A percentile compares a stretch with the other conserved stretches of the same genome.
Evolutionary conservation across 257 asterid species (phyloP).

Genomic region (Solanum tarapatanum): DNA sequence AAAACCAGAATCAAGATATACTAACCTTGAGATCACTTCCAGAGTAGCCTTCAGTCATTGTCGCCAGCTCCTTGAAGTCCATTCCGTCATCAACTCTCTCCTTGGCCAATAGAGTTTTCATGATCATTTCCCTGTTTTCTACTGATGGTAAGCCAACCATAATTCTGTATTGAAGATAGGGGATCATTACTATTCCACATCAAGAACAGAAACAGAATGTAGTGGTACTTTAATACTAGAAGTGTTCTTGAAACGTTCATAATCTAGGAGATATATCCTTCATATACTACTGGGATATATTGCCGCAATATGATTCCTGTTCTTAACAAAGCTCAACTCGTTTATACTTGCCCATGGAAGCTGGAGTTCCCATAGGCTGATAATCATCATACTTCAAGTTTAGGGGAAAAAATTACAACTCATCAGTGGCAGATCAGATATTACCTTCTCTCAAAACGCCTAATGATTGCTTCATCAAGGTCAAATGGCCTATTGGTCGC

Average conservation of each 20-base stretch:
- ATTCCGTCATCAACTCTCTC: slow-evolving; percentile 49
- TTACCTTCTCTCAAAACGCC: slow-evolving; percentile 88
- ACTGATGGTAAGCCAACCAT: slow-evolving; percentile 75
- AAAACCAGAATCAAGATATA: not conserved
- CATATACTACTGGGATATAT: not conserved
- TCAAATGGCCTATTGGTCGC: slow-evolving; percentile 91
- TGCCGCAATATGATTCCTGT: not conserved
- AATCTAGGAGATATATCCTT: not conserved
- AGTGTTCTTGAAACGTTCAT: not conserved
- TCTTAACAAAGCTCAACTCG: not conserved
- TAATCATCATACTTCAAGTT: not conserved
- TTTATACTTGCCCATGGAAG: not conserved
- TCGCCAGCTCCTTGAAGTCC: slow-evolving; percentile 60
- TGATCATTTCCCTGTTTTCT: slow-evolving; percentile 61
- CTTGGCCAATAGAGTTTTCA: slow-evolving; percentile 59
- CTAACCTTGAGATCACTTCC: slow-evolving; percentile 93
- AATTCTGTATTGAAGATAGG: slow-evolving; percentile 26
- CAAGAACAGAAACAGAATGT: not conserved
- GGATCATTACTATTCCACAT: not conserved
- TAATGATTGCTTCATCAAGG: slow-evolving; percentile 84
- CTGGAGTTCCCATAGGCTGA: not conserved
- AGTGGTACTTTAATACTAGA: not conserved
- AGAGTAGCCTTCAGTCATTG: slow-evolving; percentile 73
- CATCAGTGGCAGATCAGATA: not conserved
- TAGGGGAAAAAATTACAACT: not conserved